Conservation (phyloP, 352 stramenopile genomes). For the Globisporangium cederbergense region DNA sequence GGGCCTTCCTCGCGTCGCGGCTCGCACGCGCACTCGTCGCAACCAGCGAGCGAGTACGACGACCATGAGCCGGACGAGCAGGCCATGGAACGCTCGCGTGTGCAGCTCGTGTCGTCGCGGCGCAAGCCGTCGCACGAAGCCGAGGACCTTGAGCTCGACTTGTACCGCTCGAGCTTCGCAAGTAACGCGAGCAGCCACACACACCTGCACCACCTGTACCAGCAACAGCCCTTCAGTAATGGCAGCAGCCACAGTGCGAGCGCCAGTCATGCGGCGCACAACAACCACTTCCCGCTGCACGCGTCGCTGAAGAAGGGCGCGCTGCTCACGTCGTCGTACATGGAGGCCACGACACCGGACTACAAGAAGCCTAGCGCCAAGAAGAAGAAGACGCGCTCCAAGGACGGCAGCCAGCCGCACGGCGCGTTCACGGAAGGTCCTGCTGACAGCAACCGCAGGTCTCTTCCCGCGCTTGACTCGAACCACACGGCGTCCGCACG, state of each 20-base stretch:
- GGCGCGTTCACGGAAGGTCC: background rate
- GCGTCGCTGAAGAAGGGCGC: conserved; percentile 10
- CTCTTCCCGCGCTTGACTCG: conserved; percentile 13
- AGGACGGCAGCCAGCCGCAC: background rate
- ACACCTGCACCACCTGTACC: conserved; percentile 6
- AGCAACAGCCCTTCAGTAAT: conserved; percentile 7
- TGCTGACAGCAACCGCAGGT: conserved; percentile 3
- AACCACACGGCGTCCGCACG: background rate
- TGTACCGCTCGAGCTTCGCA: conserved; percentile 36
- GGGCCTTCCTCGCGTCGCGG: background rate
- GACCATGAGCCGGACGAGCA: conserved; percentile 8
- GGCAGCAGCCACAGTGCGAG: background rate
- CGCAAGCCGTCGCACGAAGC: conserved; percentile 34
- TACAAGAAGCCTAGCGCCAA: conserved; percentile 10
- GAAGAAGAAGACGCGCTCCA: conserved; percentile 9
- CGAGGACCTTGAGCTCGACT: conserved; percentile 26
- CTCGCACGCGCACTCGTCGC: conserved; percentile 6
- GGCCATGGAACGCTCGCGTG: conserved; percentile 31
- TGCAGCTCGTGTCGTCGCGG: conserved; percentile 44
- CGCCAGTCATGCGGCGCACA: background rate
- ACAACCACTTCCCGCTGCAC: conserved; percentile 12
- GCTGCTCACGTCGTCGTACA: conserved; percentile 8
- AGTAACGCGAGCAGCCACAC: conserved; percentile 29
- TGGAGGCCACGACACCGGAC: conserved; percentile 15
- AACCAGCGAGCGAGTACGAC: background rate